Percentiles rank a stretch among this genome's conserved stretches.
phyloP scores from a whole-genome alignment of 768 basidiomycete species.

The Chalciporus chontae region DNA sequence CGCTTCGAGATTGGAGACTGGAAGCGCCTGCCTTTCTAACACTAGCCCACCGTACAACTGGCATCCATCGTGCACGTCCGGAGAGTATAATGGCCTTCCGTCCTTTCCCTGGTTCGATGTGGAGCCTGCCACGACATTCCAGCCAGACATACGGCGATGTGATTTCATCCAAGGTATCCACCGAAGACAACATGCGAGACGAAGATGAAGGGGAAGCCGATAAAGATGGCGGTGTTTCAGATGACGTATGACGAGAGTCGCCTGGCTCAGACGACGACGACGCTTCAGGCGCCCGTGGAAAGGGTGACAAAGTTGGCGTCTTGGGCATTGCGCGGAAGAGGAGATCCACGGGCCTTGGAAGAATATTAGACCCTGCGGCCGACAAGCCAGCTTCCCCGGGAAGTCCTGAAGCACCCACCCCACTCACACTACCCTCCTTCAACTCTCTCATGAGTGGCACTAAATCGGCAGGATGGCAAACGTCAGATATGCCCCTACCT shows the following conservation, averaged over 20 bases:
- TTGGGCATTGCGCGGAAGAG: slow-evolving; percentile 82
- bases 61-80: slow-evolving; percentile 71
- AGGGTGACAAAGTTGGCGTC: slow-evolving; percentile 10
- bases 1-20: background rate
- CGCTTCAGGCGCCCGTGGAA: background rate
- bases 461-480: slow-evolving; percentile 87
- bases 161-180: slow-evolving; percentile 1
- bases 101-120: slow-evolving; percentile 91
- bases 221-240: background rate
- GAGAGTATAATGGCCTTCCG: slow-evolving; percentile 92
- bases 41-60: slow-evolving; percentile 56
- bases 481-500: slow-evolving; percentile 71
- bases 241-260: background rate
- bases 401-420: slow-evolving; percentile 14
- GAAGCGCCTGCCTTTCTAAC: slow-evolving; percentile 41
- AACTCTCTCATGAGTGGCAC: slow-evolving; percentile 90
- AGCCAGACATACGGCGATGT: slow-evolving; percentile 74
- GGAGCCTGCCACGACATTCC: slow-evolving; percentile 83
- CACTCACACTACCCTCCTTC: slow-evolving; percentile 51
- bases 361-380: slow-evolving; percentile 7
- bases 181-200: background rate
- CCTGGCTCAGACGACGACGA: slow-evolving; percentile 4
- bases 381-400: slow-evolving; percentile 17
- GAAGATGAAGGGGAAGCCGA: background rate
- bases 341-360: slow-evolving; percentile 68